Percentiles rank a stretch among this genome's conserved stretches.
phyloP scores from a whole-genome alignment of 345 rosid species.

The Corymbia maculata region DNA sequence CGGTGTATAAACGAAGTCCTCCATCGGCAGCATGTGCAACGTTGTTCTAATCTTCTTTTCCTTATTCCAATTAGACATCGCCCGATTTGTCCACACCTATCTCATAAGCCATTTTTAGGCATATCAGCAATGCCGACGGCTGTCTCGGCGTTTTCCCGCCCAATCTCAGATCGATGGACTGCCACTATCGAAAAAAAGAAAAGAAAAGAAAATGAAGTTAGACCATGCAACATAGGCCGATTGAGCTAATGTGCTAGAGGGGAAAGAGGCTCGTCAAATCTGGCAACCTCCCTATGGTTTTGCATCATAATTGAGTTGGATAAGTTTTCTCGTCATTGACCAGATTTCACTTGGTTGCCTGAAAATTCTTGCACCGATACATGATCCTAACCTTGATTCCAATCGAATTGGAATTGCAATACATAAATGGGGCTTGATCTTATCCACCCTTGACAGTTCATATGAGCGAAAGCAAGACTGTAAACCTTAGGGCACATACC shows the following conservation, averaged over 20 bases:
- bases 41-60: not conserved
- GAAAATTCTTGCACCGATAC: not conserved
- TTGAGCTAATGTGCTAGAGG: not conserved
- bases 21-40: not conserved
- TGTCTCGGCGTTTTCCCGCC: not conserved
- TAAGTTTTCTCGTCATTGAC: not conserved
- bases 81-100: not conserved
- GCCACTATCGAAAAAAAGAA: not conserved
- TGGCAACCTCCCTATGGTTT: not conserved
- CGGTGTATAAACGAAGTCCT: not conserved
- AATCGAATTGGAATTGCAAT: not conserved
- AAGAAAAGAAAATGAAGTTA: not conserved
- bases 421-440: not conserved
- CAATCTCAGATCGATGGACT: not conserved
- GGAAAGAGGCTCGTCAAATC: not conserved
- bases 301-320: not conserved
- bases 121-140: not conserved
- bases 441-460: not conserved
- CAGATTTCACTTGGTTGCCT: not conserved
- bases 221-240: not conserved
- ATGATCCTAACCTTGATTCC: not conserved
- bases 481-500: not conserved
- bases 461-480: not conserved
- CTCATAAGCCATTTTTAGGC: not conserved
- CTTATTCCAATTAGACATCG: not conserved